These are phyloP conservation scores for Epicoccum sorghinum DNA, from an alignment of 2,329 filamentous ascomycete genomes.

Conservation along the genomic window DNA sequence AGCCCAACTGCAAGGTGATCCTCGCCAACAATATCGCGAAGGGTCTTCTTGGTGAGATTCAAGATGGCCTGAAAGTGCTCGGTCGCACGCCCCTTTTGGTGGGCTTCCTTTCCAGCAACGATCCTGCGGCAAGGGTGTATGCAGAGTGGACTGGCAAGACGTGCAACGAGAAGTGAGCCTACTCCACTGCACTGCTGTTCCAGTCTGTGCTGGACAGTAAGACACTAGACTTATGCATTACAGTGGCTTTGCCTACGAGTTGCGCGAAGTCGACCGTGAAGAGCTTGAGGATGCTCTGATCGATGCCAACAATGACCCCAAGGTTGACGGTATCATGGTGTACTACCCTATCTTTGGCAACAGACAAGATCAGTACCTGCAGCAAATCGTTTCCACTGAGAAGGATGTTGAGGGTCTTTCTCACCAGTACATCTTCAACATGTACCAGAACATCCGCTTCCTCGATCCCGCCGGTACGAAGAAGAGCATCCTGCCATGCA, in stretches of 20 bases:
- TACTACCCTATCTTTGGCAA: slow-evolving; percentile 98
- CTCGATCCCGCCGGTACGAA: slow-evolving; percentile 79
- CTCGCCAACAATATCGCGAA: slow-evolving; percentile 88
- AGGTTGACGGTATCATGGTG: slow-evolving; percentile 89
- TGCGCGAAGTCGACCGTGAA: slow-evolving; percentile 84
- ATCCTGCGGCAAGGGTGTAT: slow-evolving; percentile 90
- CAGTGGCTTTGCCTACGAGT: slow-evolving; percentile 88
- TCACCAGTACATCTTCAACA: slow-evolving; percentile 96
- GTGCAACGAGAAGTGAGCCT: slow-evolving; percentile 87
- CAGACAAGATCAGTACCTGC: slow-evolving; percentile 90
- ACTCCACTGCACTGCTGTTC: slow-evolving; percentile 20
- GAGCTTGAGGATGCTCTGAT: slow-evolving; percentile 88
- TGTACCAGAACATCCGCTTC: slow-evolving; percentile 98
- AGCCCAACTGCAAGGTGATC: slow-evolving; percentile 82
- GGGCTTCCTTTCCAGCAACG: slow-evolving; percentile 89
- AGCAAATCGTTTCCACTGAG: slow-evolving; percentile 85
- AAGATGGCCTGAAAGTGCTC: slow-evolving; percentile 74
- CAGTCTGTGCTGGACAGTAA: not conserved
- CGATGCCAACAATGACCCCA: slow-evolving; percentile 77
- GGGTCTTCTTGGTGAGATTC: slow-evolving; percentile 77
- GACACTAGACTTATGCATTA: slow-evolving; percentile 7
- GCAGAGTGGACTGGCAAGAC: slow-evolving; percentile 98
- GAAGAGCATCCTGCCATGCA: slow-evolving; percentile 95
- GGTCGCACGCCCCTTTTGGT: slow-evolving; percentile 78
- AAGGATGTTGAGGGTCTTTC: slow-evolving; percentile 97